These are phyloP conservation scores for Linnemannia schmuckeri DNA, from an alignment of 192 early-diverging fungal genomes.

Conservation along the genomic window DNA sequence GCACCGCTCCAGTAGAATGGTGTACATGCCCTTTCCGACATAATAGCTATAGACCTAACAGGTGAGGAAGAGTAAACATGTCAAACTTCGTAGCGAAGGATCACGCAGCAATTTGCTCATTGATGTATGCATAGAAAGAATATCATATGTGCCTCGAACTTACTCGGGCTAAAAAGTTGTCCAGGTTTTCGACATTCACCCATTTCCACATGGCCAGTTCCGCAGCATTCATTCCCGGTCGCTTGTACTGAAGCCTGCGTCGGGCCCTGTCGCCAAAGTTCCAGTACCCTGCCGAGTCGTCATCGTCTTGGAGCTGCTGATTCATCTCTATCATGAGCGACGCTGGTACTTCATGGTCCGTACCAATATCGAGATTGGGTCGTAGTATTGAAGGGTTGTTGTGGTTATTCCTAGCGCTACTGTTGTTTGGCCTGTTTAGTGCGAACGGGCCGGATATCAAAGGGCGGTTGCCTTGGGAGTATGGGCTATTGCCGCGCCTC, in stretches of 20 bases:
- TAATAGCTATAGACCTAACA: conserved; percentile 87
- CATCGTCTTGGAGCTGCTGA: conserved; percentile 32
- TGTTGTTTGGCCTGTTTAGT: conserved; percentile 7
- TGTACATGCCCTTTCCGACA: conserved; percentile 87
- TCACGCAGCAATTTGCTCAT: background rate
- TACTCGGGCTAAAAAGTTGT: conserved; percentile 78
- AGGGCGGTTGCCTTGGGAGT: conserved; percentile 16
- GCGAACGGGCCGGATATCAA: conserved; percentile 11
- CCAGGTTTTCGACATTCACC: conserved; percentile 88
- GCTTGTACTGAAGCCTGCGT: conserved; percentile 37
- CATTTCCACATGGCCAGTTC: conserved; percentile 85
- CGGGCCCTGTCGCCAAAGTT: conserved; percentile 34
- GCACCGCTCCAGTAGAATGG: conserved; percentile 81
- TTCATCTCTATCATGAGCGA: conserved; percentile 76
- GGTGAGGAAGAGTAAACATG: background rate
- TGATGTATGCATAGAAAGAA: background rate
- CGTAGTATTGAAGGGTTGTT: background rate
- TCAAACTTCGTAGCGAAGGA: background rate
- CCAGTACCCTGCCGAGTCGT: conserved; percentile 34
- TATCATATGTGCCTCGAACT: background rate
- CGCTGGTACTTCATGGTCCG: conserved; percentile 70
- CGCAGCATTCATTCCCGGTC: conserved; percentile 58
- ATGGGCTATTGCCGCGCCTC: background rate
- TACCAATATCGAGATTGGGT: conserved; percentile 34
- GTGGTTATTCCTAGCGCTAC: background rate